These are phyloP conservation scores for Penicillium sp. DNA, from an alignment of 2,329 filamentous ascomycete genomes.

Conservation along the genomic window DNA sequence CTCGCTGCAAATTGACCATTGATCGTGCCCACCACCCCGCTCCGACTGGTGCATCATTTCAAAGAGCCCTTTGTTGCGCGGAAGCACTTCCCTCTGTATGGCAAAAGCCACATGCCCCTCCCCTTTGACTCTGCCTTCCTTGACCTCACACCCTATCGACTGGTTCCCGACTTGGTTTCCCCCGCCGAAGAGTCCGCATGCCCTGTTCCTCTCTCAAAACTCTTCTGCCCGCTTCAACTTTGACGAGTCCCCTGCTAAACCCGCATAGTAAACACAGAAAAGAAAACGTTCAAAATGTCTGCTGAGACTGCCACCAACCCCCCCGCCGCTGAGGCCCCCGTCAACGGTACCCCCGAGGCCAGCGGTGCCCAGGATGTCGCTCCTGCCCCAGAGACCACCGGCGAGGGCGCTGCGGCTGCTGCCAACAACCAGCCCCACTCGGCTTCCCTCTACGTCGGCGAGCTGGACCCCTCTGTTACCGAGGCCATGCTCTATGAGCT, in stretches of 20 bases:
- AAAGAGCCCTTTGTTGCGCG: conserved; percentile 21
- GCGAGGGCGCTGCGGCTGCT: conserved; percentile 59
- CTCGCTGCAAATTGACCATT: background rate
- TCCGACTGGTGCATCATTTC: conserved; percentile 15
- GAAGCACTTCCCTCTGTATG: conserved; percentile 1
- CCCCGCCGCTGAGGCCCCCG: conserved; percentile 62
- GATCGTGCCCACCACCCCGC: conserved; percentile 1
- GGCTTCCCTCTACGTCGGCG: conserved; percentile 97
- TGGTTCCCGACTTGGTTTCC: background rate
- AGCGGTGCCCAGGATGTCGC: conserved; percentile 70
- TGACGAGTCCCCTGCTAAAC: conserved; percentile 18
- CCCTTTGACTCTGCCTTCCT: conserved; percentile 8
- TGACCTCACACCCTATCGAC: conserved; percentile 5
- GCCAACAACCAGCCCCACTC: conserved; percentile 85
- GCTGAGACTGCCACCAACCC: conserved; percentile 75
- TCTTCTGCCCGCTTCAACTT: conserved; percentile 7
- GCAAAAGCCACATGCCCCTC: conserved; percentile 6
- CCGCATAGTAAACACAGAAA: conserved; percentile 60
- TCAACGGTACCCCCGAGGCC: conserved; percentile 62
- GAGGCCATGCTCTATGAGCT: conserved; percentile 99
- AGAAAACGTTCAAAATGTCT: conserved; percentile 69
- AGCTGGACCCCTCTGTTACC: conserved; percentile 95
- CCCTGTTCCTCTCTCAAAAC: conserved; percentile 11
- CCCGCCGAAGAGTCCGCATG: conserved; percentile 17
- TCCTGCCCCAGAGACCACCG: conserved; percentile 51